Conservation (phyloP, 345 rosid species). For the Citrus australasica region DNA sequence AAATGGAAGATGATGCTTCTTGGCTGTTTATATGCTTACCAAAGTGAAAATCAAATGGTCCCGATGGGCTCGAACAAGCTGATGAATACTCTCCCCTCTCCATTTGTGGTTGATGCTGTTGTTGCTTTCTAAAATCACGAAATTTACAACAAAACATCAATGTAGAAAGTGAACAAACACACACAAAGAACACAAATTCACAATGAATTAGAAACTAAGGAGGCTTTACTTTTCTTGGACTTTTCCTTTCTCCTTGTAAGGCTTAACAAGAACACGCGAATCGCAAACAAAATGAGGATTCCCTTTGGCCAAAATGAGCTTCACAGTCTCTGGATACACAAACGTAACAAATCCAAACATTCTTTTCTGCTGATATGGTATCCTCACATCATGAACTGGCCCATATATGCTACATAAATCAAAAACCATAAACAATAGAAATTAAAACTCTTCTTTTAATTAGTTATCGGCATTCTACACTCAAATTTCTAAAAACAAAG, state of each 20-base stretch:
- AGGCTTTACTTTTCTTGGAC: slow-evolving; percentile 45
- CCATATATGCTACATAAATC: slow-evolving; percentile 45
- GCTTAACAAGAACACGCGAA: slow-evolving; percentile 73
- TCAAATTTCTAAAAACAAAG: not conserved
- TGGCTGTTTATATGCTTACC: slow-evolving; percentile 28
- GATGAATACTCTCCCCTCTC: slow-evolving; percentile 63
- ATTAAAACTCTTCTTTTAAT: not conserved
- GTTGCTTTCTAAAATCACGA: slow-evolving; percentile 45
- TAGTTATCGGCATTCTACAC: not conserved
- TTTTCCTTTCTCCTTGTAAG: slow-evolving; percentile 81
- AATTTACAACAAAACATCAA: slow-evolving; percentile 11
- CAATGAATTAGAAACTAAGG: not conserved
- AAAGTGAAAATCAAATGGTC: slow-evolving; percentile 47
- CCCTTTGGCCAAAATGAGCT: slow-evolving; percentile 69
- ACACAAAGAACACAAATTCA: not conserved
- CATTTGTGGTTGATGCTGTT: slow-evolving; percentile 37
- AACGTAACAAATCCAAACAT: slow-evolving; percentile 81
- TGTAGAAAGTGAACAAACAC: not conserved
- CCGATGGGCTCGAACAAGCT: slow-evolving; percentile 40
- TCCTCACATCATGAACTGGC: slow-evolving; percentile 77
- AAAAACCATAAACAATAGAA: slow-evolving; percentile 10
- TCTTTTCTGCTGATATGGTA: slow-evolving; percentile 79
- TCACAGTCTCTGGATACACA: slow-evolving; percentile 65
- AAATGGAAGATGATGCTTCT: not conserved
- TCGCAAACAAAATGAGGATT: slow-evolving; percentile 76